Evolutionary conservation across 768 basidiomycete species (phyloP), one percentile per base, ranked within the genome.

Genomic region (Rubroboletus satanas): DNA sequence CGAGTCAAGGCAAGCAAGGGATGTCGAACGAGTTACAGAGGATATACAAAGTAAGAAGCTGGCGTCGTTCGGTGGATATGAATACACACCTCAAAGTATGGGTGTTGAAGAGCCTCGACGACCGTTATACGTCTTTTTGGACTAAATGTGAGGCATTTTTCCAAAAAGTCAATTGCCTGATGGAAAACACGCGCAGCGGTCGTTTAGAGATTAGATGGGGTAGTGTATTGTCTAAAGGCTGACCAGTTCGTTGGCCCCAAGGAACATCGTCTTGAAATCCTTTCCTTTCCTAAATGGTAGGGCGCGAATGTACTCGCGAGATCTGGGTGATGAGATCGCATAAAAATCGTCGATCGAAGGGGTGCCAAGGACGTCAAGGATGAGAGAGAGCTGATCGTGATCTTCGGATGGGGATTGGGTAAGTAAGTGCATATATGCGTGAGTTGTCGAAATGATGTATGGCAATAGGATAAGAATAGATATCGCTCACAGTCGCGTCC

Each of bases 311-410:
- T 93, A 94, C 66, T 94, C 93, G 49, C 93, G 80, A 49, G 89
- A 85, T 43, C 88, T 71, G 8, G 80, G 75, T 4, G 90, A 88
- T 18, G 85, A 90, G 66, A 96, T 96, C 7, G 91, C 92, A 60
- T 96, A 92, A 69, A 97, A 96, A 66, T 97, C 94, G 63, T 97
- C 95, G 66, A 97, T 84, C 9, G 87, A 84, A 17, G 88, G 86
- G 3, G 90, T 91, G 1, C 95, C 95, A 36, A 98, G 83, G n/a
- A 95, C 88, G 64, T 96, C 93, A 54, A 97, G 83, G 62, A 98
- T 97, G 52, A 96, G 80, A 7, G 87, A 87, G 8, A 98, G 79
- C 66, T 98, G 96, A 71, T 97, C 88, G 70, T 96, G 94, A 74
- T 98, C 91, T 89, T 68, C 51, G 15, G 31, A 32, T 33, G 3